phyloP scores from a whole-genome alignment of 2,329 filamentous ascomycete genomes.

The Meredithiella fracta region DNA sequence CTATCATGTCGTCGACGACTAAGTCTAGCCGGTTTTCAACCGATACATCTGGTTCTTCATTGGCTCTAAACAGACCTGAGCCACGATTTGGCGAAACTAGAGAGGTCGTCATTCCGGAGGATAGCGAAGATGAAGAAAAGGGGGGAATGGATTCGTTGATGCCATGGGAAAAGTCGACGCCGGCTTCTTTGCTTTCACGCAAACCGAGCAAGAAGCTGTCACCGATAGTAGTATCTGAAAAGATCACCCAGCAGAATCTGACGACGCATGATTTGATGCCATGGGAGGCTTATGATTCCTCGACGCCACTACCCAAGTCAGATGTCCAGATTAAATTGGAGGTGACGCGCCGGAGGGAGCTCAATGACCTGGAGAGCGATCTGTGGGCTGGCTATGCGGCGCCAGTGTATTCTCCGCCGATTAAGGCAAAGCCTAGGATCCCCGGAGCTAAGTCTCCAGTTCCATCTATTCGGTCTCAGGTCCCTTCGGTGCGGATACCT shows the following conservation, averaged over 20 bases:
- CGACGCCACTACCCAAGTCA: not conserved
- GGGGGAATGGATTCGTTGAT: not conserved
- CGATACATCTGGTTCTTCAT: constrained; percentile 8
- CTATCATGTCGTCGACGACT: constrained; percentile 6
- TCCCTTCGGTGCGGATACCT: not conserved
- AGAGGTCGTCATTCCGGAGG: constrained; percentile 4
- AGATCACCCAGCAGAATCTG: not conserved
- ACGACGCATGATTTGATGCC: constrained; percentile 2
- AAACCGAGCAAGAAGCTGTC: not conserved
- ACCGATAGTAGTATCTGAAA: not conserved
- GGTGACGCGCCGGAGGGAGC: not conserved
- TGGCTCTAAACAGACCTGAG: not conserved
- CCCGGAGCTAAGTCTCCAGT: not conserved
- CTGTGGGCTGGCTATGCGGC: constrained; percentile 8
- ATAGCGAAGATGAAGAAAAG: not conserved
- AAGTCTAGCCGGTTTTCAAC: constrained; percentile 11
- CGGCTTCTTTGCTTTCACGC: not conserved
- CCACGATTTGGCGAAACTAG: constrained; percentile 3
- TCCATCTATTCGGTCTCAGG: not conserved
- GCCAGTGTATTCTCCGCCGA: constrained; percentile 2
- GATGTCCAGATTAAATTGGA: not conserved
- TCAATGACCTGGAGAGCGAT: not conserved
- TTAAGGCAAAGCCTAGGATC: constrained; percentile 1
- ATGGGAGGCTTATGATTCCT: not conserved
- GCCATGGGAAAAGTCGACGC: constrained; percentile 4